These are phyloP conservation scores for Byssochlamys sp. DNA, from an alignment of 2,329 filamentous ascomycete genomes.

Conservation along the genomic window DNA sequence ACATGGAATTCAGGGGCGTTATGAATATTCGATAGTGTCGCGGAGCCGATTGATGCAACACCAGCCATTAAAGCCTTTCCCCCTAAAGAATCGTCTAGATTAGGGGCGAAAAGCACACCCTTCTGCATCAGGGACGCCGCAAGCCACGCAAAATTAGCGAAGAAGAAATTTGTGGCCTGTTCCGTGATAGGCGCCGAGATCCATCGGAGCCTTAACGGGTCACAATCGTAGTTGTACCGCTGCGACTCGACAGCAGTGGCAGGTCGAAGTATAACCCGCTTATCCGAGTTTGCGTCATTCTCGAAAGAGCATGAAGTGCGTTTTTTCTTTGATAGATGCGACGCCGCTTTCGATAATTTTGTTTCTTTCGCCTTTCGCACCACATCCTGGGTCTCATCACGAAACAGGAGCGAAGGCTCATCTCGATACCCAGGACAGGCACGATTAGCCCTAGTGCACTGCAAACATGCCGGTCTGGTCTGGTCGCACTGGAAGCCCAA, in stretches of 20 bases:
- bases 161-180: conserved; percentile 26
- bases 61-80: conserved; percentile 33
- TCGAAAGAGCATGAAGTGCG: conserved; percentile 5
- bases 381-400: conserved; percentile 56
- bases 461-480: conserved; percentile 50
- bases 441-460: conserved; percentile 52
- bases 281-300: conserved; percentile 1
- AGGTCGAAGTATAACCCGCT: neutral
- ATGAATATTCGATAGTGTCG: conserved; percentile 47
- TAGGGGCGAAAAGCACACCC: conserved; percentile 13
- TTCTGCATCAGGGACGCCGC: conserved; percentile 18
- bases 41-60: conserved; percentile 50
- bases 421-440: conserved; percentile 56
- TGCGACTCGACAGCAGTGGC: neutral
- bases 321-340: neutral
- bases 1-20: conserved; percentile 39
- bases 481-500: conserved; percentile 48
- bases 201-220: neutral
- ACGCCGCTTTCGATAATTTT: conserved; percentile 5
- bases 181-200: neutral
- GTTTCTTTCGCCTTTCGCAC: conserved; percentile 43
- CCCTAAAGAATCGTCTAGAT: conserved; percentile 13
- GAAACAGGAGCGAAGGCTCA: conserved; percentile 56
- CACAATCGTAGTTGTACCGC: neutral
- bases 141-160: conserved; percentile 25